Evolutionary conservation across 192 early-diverging fungal species (phyloP), one percentile per base, ranked within the genome.

Genomic region (Podila epicladia): DNA sequence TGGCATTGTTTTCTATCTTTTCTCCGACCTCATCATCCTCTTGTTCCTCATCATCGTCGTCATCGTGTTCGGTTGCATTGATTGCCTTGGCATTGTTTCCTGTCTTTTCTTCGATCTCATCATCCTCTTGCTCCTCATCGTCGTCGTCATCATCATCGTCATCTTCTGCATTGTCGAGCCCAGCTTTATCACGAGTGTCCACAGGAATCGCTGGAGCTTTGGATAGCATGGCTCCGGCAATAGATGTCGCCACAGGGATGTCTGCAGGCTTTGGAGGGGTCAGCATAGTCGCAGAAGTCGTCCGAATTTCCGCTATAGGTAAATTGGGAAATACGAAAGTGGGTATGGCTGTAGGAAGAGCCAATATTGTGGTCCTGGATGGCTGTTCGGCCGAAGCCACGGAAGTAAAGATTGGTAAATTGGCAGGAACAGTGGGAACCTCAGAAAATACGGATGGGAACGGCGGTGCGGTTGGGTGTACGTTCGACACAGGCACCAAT

Each of bases 141-240:
- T 55, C 38, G 22, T 72, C 38, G 29, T 53, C 33, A 5, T 53
- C 38, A 6, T 65, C 71, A 13, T 55, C 64, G 31, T 67, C 65
- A 31, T 63, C 24, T 26, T 66, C 33, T 53, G 5, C 33, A 37
- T 82, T 33, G 38, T 65, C 69, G 20, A 33, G 8, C n/a, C 55
- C 51, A 37, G 31, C 26, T 8, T 41, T 33, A n/a, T 12, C 38
- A 19, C 12, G 17, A 13, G 24, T 24, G 24, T 28, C 7, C 31
- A 1, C 9, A 9, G 55, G 49, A 20, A n/a, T 37, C 22, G 20
- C 9, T 7, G 29, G 12, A 8, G 9, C 3, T 0, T 37, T 37
- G 15, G 41, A 15, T 17, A 11, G 38, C 9, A 13, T 7, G 38
- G 41, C 41, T 15, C 15, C 12, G 41, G 13, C 41, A 17, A 45